Conservation (phyloP, 805 yeast genomes). For the Brettanomyces sp. region DNA sequence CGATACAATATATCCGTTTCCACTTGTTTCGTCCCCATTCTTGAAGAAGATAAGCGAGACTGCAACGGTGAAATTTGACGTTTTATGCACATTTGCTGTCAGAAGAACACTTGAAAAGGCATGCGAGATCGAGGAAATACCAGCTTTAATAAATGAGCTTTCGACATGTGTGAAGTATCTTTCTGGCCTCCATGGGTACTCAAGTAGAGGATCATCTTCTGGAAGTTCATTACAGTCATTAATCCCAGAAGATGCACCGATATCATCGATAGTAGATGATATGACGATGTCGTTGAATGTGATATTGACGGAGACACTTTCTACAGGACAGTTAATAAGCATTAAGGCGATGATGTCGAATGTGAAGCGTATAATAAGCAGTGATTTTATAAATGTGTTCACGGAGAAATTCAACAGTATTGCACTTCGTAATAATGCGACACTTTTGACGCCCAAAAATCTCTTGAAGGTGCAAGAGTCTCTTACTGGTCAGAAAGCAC, state of each 20-base stretch:
- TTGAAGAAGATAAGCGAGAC: slow-evolving; percentile 43
- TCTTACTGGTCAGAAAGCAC: background rate
- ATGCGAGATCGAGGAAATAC: slow-evolving; percentile 68
- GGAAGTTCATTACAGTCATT: slow-evolving; percentile 13
- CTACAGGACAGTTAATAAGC: slow-evolving; percentile 57
- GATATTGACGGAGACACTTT: slow-evolving; percentile 53
- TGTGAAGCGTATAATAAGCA: slow-evolving; percentile 50
- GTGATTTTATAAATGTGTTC: slow-evolving; percentile 52
- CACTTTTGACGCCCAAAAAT: slow-evolving; percentile 13
- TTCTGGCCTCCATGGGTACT: slow-evolving; percentile 3
- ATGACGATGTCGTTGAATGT: slow-evolving; percentile 63
- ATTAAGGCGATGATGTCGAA: slow-evolving; percentile 47
- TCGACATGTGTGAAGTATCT: slow-evolving; percentile 21
- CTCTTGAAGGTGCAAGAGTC: slow-evolving; percentile 10
- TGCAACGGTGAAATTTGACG: slow-evolving; percentile 55
- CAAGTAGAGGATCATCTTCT: background rate
- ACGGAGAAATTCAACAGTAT: slow-evolving; percentile 35
- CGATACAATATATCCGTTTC: slow-evolving; percentile 35
- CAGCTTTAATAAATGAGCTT: slow-evolving; percentile 36
- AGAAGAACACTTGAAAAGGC: slow-evolving; percentile 77
- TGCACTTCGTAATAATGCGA: slow-evolving; percentile 29
- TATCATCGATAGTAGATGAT: slow-evolving; percentile 83
- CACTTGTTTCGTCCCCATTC: slow-evolving; percentile 46
- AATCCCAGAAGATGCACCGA: slow-evolving; percentile 52
- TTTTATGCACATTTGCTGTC: slow-evolving; percentile 55